These are phyloP conservation scores for Curvularia hawaiiensis DNA, from an alignment of 2,329 filamentous ascomycete genomes.

Conservation along the genomic window DNA sequence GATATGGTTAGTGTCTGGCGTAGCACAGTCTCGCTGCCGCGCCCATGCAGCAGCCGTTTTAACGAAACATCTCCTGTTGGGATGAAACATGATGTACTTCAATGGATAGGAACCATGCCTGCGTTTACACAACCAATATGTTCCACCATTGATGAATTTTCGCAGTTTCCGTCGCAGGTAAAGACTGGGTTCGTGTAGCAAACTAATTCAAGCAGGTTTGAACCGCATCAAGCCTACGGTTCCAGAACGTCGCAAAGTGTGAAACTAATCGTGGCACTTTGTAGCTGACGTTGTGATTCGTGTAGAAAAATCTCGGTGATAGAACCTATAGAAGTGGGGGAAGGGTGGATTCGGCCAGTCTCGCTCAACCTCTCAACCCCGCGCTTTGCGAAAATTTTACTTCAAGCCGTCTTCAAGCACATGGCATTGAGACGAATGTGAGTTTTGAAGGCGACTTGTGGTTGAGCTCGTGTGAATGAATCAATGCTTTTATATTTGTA, in stretches of 20 bases:
- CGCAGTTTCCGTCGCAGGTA: neutral
- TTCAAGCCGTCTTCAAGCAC: neutral
- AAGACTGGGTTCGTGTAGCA: neutral
- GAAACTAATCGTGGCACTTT: neutral
- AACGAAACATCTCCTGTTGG: neutral
- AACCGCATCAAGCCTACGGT: neutral
- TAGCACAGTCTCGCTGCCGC: neutral
- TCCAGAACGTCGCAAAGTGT: neutral
- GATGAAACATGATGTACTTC: constrained; percentile 2
- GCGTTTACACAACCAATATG: neutral
- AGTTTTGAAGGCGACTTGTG: too few relatives aligned
- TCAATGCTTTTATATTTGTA: too few relatives aligned
- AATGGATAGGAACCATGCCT: neutral
- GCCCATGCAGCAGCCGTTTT: neutral
- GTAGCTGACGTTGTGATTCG: neutral
- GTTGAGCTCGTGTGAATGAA: too few relatives aligned
- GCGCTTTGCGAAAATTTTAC: constrained; percentile 1
- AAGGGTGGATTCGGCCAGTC: neutral
- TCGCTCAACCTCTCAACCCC: neutral
- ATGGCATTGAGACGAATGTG: too few relatives aligned
- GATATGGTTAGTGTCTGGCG: neutral
- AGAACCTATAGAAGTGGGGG: neutral
- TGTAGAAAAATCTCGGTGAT: neutral
- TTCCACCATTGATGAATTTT: neutral
- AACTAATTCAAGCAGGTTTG: neutral